Evolutionary conservation across 73 alveolate genomes (phyloP).

Genomic region (Paramecium sonneborni): DNA sequence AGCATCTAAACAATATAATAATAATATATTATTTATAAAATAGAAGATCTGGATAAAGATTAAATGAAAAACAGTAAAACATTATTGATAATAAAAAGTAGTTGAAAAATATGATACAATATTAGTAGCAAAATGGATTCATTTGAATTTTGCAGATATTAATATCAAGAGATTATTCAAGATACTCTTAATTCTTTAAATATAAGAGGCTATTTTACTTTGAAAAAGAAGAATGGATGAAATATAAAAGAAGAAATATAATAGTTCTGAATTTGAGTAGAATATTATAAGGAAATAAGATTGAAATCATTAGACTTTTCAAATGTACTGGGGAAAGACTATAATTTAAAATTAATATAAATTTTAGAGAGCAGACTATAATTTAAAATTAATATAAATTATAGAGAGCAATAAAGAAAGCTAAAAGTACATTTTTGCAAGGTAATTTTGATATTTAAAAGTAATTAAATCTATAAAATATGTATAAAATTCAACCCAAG

Average conservation of each 20-base stretch:
- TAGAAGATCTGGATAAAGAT: neutral
- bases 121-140: slow-evolving; percentile 84
- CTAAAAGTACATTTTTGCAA: slow-evolving; percentile 40
- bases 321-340: neutral
- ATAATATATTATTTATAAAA: neutral
- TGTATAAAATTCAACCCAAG: too few relatives aligned
- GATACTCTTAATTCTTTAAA: slow-evolving; percentile 48
- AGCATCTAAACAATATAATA: neutral
- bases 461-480: too few relatives aligned
- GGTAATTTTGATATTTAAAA: too few relatives aligned
- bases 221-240: slow-evolving; percentile 80
- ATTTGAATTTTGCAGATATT: slow-evolving; percentile 86
- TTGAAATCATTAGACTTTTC: slow-evolving; percentile 74
- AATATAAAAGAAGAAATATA: slow-evolving; percentile 78
- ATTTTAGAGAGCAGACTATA: neutral
- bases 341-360: neutral
- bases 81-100: slow-evolving; percentile 68
- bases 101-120: slow-evolving; percentile 80
- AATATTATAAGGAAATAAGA: slow-evolving; percentile 58
- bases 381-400: too few relatives aligned
- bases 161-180: slow-evolving; percentile 78
- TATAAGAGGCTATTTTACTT: slow-evolving; percentile 75
- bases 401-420: neutral
- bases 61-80: slow-evolving; percentile 45
- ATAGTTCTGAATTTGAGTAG: slow-evolving; percentile 59